phyloP scores from a whole-genome alignment of 345 rosid species.

The Carallia pectinifolia region DNA sequence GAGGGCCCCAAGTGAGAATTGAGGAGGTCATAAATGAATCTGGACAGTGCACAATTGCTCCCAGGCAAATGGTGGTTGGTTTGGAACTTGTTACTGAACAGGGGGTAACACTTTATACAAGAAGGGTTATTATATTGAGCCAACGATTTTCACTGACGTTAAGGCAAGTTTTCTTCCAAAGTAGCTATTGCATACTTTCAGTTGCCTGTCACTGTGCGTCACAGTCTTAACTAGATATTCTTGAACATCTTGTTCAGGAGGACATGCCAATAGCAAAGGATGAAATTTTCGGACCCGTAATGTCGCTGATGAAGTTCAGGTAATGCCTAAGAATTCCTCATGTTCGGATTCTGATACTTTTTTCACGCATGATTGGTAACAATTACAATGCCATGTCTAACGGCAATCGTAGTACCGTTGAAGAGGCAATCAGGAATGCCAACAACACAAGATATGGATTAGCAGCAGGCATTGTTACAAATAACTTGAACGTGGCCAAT shows the following conservation, averaged over 20 bases:
- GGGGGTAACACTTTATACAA: conserved; percentile 56
- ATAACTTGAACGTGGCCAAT: conserved; percentile 58
- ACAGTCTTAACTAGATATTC: no score
- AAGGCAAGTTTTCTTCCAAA: conserved; percentile 28
- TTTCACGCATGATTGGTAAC: no score
- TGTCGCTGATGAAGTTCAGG: conserved; percentile 79
- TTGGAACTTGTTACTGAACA: background rate
- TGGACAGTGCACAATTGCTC: no score
- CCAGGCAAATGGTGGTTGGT: no score
- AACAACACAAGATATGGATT: conserved; percentile 67
- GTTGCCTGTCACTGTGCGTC: no score
- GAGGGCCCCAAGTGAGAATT: conserved; percentile 61
- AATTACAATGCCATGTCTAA: no score
- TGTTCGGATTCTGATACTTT: no score
- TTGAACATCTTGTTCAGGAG: conserved; percentile 35
- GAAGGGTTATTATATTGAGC: conserved; percentile 69
- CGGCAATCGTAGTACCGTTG: conserved; percentile 52
- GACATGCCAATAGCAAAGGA: conserved; percentile 64
- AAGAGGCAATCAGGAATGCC: conserved; percentile 65
- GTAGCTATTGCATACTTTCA: background rate
- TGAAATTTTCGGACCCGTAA: conserved; percentile 81
- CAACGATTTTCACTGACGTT: conserved; percentile 64
- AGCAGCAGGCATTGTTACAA: conserved; percentile 74
- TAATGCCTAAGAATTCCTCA: conserved; percentile 18
- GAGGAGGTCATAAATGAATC: no score